Base-by-base conservation (phyloP, 129 eudicot genomes). In the Silybum marianum region DNA sequence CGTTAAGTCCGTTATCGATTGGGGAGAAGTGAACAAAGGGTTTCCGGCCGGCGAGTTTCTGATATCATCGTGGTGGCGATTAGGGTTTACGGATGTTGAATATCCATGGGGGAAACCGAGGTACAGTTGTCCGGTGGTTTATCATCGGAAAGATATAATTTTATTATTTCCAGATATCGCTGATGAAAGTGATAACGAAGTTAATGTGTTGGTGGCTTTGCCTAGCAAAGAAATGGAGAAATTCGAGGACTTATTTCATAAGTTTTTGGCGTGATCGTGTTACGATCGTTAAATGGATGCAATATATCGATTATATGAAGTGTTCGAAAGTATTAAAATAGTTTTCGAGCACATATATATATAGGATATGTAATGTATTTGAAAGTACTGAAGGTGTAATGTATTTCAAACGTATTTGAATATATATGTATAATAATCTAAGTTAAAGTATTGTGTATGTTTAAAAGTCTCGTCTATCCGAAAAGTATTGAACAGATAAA, bases 71-170 rank as follows among this genome's bases (percentile, higher is more conserved):
- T 94, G 98, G 97, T 94, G 98, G 97, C 86, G 93, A 18, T 65
- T 94, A 74, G 97, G 97, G 78, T 90, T 94, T 77, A 85, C 82
- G 16, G 87, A 90, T 5, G 90, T 90, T 79, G 92, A 82, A 74
- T 94, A 91, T 38, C 97, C 98, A 1, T 94, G 98, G 95, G 97
- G 98, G 14, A 91, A 94, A 80, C 93, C 98, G 0, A 83, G 77
- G 82, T 94, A 91, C 44, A 87, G 97, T 84, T 91, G 97, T 44
- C 98, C 97, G 0, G 86, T 94, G 79, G 97, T 94, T 58, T 84
- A 85, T 78, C 97, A 80, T 18, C 84, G 96, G 76, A 93, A 89
- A 58, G 98, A 93, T 77, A 90, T 93, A 9, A 88, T 93, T n/a
- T 28, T 91, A 81, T 72, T 91, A 46, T 86, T 91, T 71, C 98